Evolutionary conservation across 345 rosid species (phyloP), one percentile per base, ranked within the genome.

Genomic region (Murraya koenigii): DNA sequence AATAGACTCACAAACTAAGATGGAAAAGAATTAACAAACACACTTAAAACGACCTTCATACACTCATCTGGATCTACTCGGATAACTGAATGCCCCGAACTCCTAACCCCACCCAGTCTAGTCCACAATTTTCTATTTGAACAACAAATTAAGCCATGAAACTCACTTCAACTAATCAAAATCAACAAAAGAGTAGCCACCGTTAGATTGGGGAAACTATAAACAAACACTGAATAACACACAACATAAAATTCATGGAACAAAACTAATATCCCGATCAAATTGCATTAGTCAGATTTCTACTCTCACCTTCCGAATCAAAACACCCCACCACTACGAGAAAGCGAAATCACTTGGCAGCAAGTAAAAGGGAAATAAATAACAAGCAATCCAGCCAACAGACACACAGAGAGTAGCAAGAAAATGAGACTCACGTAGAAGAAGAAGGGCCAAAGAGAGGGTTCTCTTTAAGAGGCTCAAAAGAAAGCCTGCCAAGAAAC

Each of bases 381-480:
- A 0, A 11, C 8, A 22, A 22, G 38, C 8, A n/a, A 58, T 6
- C 4, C 10, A 22, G 8, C 2, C 23, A 58, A 22, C 3, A 22
- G 1, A 1, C 49, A 44, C 49, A 44, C 0, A 23, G 8, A 58
- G 2, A 58, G 9, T 58, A 17, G 15, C n/a, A 3, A 30, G 47
- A 4, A 13, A 72, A 56, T 28, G 17, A 19, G 70, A 83, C 97
- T 87, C 81, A 97, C 98, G 98, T 89, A 6, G 68, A 35, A 83
- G 97, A 88, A 78, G 99, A 97, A 3, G 98, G 97, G 32, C 98
- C 99, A 75, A 97, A 89, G 56, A 94, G 90, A 82, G 99, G 99
- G 72, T 97, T 97, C 81, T 91, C 97, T 77, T 75, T 89, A 75
- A 89, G 83, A 35, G 99, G 98, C 86, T 94, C 87, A 83, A 97